phyloP scores from a whole-genome alignment of 202 grass and related monocot genomes.

The Setaria italica region DNA sequence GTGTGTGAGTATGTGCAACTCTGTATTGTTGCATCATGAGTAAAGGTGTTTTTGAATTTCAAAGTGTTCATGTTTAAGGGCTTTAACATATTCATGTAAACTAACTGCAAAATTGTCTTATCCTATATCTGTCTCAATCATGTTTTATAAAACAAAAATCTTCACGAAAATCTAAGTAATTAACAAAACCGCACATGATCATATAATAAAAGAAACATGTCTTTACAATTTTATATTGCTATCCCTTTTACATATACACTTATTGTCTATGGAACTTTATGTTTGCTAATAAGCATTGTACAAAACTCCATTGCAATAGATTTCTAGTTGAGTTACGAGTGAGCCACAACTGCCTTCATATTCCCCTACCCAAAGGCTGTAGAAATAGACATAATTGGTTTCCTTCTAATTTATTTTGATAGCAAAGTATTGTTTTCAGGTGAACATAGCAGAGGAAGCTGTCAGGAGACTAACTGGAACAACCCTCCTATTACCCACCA shows the following conservation, averaged over 20 bases:
- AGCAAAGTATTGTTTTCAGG: conserved; percentile 53
- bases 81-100: conserved; percentile 18
- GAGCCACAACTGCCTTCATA: neutral
- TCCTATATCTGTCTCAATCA: conserved; percentile 12
- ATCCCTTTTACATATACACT: neutral
- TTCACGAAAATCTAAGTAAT: neutral
- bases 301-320: neutral
- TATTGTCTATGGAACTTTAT: conserved; percentile 6
- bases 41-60: conserved; percentile 13
- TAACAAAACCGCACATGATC: neutral
- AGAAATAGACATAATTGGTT: neutral
- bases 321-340: conserved; percentile 3
- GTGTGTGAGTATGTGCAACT: conserved; percentile 61
- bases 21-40: conserved; percentile 40
- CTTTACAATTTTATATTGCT: neutral
- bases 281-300: neutral
- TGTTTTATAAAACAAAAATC: neutral
- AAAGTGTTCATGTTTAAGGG: neutral
- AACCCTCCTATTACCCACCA: conserved; percentile 34
- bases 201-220: neutral
- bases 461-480: conserved; percentile 68
- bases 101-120: neutral
- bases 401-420: conserved; percentile 1
- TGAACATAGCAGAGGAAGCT: conserved; percentile 75
- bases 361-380: neutral